phyloP scores from a whole-genome alignment of 2,329 filamentous ascomycete genomes.

The Aspergillus sp. region DNA sequence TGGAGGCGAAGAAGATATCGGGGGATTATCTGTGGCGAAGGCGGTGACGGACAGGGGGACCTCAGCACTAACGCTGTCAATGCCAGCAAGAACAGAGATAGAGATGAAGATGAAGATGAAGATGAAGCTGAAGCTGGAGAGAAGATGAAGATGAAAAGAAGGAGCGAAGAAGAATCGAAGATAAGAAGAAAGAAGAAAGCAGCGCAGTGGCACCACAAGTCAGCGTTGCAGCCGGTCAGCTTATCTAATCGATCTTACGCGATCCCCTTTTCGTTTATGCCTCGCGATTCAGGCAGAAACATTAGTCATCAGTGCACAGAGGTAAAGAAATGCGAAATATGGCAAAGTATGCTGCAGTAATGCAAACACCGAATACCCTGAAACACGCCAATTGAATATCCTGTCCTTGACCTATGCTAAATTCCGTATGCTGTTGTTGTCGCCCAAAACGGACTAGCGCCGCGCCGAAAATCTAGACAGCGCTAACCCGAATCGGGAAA shows the following conservation, averaged over 20 bases:
- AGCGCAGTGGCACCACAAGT: slow-evolving; percentile 6
- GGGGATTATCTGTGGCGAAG: not conserved
- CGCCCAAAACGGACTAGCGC: not conserved
- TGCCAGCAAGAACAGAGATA: not conserved
- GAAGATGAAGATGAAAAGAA: too few relatives aligned
- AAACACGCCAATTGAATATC: not conserved
- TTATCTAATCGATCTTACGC: not conserved
- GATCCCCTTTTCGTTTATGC: not conserved
- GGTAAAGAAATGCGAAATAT: not conserved
- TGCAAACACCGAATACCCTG: not conserved
- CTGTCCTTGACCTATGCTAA: not conserved
- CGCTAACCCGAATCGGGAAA: not conserved
- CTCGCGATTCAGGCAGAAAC: not conserved
- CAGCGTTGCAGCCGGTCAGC: not conserved
- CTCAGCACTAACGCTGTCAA: not conserved
- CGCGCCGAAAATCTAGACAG: not conserved
- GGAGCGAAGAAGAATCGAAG: slow-evolving; percentile 4
- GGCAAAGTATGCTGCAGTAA: not conserved
- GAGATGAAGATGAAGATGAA: not conserved
- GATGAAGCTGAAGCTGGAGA: not conserved
- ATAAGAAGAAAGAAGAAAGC: not conserved
- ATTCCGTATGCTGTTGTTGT: not conserved
- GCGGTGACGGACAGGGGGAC: not conserved
- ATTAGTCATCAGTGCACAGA: too few relatives aligned
- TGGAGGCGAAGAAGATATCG: not conserved